Percentiles rank a stretch among this genome's conserved stretches.
Evolutionary conservation across 768 basidiomycete genomes (phyloP).

Genomic region (Pholiota conissans): DNA sequence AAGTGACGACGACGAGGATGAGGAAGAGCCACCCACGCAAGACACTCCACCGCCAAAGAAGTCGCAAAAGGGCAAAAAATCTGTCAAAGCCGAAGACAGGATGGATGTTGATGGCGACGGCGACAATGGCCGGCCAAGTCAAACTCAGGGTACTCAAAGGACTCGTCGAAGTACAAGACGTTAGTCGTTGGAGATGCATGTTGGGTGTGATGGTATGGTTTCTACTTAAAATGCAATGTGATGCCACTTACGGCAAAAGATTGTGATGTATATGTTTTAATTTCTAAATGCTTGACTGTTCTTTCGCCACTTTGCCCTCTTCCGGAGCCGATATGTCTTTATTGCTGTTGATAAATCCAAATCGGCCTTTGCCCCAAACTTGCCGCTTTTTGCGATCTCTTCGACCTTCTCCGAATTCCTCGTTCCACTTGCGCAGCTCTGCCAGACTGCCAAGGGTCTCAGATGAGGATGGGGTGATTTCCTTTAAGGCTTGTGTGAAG

Average conservation of each 20-base stretch:
- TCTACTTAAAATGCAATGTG: too few species aligned
- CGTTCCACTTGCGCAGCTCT: slow-evolving; percentile 86
- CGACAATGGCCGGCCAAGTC: slow-evolving; percentile 11
- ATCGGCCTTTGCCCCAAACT: slow-evolving; percentile 86
- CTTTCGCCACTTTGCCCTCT: slow-evolving; percentile 44
- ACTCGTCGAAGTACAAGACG: slow-evolving; percentile 26
- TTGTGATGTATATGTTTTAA: slow-evolving; percentile 5
- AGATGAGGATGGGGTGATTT: slow-evolving; percentile 89
- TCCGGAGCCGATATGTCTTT: slow-evolving; percentile 21
- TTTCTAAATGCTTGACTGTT: slow-evolving; percentile 10
- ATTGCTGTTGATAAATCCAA: slow-evolving; percentile 72
- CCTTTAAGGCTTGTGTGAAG: slow-evolving; percentile 82
- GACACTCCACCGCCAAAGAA: slow-evolving; percentile 20
- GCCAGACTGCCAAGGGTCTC: slow-evolving; percentile 76
- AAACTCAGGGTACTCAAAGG: slow-evolving; percentile 25
- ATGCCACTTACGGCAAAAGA: neutral
- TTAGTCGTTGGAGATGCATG: slow-evolving; percentile 12
- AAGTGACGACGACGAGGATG: slow-evolving; percentile 43
- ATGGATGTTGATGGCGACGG: slow-evolving; percentile 46
- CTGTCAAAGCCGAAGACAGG: slow-evolving; percentile 22
- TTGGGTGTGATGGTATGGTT: neutral
- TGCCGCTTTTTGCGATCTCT: slow-evolving; percentile 63
- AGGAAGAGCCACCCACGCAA: slow-evolving; percentile 31
- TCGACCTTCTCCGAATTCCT: slow-evolving; percentile 89
- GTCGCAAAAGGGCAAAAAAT: slow-evolving; percentile 10